phyloP scores from a whole-genome alignment of 805 yeast species.

The Candida krabiensis region DNA sequence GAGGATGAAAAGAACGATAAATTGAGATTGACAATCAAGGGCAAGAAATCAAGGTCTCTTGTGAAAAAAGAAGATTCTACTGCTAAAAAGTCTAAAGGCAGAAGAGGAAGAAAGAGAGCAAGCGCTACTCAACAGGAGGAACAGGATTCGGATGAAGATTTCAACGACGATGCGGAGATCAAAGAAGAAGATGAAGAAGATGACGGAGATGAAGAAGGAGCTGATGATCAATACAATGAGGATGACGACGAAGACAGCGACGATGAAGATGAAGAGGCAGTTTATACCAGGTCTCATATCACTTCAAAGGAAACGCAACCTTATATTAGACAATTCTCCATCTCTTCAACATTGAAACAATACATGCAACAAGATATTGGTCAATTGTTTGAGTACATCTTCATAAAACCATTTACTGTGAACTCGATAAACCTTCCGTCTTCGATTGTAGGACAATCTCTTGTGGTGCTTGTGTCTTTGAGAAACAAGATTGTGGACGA shows the following conservation, averaged over 20 bases:
- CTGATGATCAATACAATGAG: constrained; percentile 7
- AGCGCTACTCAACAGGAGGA: constrained; percentile 5
- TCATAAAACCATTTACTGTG: constrained; percentile 37
- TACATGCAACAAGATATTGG: constrained; percentile 20
- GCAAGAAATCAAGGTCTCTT: constrained; percentile 2
- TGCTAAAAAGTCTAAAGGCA: constrained; percentile 5
- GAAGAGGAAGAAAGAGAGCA: constrained; percentile 11
- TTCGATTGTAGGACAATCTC: constrained; percentile 41
- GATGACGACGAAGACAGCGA: constrained; percentile 9
- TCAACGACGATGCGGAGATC: constrained; percentile 3
- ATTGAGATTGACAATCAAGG: constrained; percentile 6
- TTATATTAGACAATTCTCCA: constrained; percentile 37
- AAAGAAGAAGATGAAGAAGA: constrained; percentile 12
- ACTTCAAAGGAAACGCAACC: constrained; percentile 24
- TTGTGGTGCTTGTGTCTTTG: constrained; percentile 44
- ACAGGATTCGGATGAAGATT: constrained; percentile 3
- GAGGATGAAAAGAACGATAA: constrained; percentile 6
- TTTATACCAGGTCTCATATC: constrained; percentile 6
- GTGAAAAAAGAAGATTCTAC: constrained; percentile 3
- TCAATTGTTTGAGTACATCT: constrained; percentile 27
- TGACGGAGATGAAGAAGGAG: constrained; percentile 9
- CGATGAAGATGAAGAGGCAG: constrained; percentile 7
- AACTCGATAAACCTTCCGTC: constrained; percentile 49
- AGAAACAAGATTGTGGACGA: constrained; percentile 39
- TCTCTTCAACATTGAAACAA: constrained; percentile 35